phyloP scores from a whole-genome alignment of 305 asterid species.

The Solanum hybrid region DNA sequence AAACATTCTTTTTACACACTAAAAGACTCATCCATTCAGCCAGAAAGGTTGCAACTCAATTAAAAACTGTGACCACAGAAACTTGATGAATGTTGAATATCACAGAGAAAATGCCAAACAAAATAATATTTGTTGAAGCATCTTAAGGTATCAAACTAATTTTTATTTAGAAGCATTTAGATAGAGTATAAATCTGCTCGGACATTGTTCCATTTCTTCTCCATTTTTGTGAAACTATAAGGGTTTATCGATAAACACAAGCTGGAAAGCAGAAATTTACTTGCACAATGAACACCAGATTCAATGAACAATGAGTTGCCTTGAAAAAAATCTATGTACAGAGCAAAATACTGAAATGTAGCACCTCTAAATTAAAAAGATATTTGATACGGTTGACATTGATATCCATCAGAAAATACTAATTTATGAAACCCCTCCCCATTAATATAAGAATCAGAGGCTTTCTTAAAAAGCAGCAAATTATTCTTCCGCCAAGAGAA shows the following conservation, averaged over 20 bases:
- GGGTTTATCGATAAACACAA: background rate
- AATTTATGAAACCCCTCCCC: background rate
- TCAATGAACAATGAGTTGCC: background rate
- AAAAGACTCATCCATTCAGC: background rate
- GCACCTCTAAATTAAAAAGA: background rate
- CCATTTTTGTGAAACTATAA: background rate
- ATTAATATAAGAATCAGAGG: background rate
- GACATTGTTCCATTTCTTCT: background rate
- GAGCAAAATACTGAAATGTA: background rate
- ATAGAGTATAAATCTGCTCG: background rate
- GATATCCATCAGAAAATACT: background rate
- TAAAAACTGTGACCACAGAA: background rate
- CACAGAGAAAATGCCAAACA: too few species aligned
- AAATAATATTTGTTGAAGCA: background rate
- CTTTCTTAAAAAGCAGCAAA: background rate
- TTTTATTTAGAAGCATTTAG: background rate
- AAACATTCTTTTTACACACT: background rate
- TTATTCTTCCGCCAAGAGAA: background rate
- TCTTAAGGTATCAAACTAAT: background rate
- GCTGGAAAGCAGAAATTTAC: background rate
- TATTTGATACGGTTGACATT: background rate
- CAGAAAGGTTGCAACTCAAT: background rate
- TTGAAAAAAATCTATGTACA: slow-evolving; percentile 4
- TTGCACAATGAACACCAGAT: background rate
- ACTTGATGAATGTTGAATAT: background rate